Evolutionary conservation across 495 filamentous ascomycete species (phyloP).

Genomic region (Parathielavia appendiculata): DNA sequence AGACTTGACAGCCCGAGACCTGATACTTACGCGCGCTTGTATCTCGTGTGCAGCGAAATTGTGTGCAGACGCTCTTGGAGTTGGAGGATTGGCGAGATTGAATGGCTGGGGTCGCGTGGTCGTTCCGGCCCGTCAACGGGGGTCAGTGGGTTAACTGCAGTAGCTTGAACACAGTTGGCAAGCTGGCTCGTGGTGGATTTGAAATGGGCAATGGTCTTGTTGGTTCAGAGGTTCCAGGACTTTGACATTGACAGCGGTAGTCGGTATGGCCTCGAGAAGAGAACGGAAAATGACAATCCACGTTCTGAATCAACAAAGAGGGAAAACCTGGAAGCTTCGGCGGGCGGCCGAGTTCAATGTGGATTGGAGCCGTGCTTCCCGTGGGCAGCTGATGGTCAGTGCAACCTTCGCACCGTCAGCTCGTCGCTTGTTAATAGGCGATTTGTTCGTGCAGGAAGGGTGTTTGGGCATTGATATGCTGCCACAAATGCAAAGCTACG

Average conservation of each 20-base stretch:
- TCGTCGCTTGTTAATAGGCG: no score
- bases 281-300: constrained; percentile 13
- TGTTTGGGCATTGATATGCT: no score
- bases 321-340: neutral
- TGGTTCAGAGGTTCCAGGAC: constrained; percentile 14
- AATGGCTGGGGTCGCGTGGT: constrained; percentile 16
- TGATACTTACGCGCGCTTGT: constrained; percentile 21
- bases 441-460: no score
- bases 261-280: no score
- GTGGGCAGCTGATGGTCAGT: constrained; percentile 10
- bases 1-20: neutral
- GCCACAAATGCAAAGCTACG: no score
- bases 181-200: constrained; percentile 6
- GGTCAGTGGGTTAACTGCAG: neutral
- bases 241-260: no score
- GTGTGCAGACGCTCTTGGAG: neutral
- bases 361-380: neutral
- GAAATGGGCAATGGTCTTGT: constrained; percentile 19
- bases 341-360: neutral
- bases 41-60: constrained; percentile 10
- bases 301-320: neutral
- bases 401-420: constrained; percentile 1
- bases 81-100: constrained; percentile 14
- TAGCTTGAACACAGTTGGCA: constrained; percentile 14
- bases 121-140: constrained; percentile 18